Base-by-base conservation (phyloP, 192 early-diverging fungal species). In the Radiomyces spectabilis region DNA sequence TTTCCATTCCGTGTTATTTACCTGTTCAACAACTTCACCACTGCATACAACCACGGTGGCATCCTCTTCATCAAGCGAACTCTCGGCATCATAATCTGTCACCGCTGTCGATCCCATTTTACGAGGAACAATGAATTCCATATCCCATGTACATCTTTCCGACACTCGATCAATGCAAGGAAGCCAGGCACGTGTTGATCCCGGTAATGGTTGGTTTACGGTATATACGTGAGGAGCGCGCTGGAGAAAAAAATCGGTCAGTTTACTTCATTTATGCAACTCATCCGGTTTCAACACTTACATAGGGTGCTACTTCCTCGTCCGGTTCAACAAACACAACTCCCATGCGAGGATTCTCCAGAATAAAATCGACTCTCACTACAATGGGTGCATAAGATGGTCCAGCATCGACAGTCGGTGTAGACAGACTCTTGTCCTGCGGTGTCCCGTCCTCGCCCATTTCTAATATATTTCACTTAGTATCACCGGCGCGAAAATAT, bases 111-210 rank as follows among this genome's bases (percentile, higher is more conserved):
- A 63, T 32, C 50, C 57, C 57, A 72, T 64, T 51, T 51, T 47
- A 22, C 77, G 67, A 13, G 86, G 81, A 13, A 89, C 80, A 4
- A 80, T 79, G 44, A 83, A 84, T 29, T 83, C 77, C 58, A 93
- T 68, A 52, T 91, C 87, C 91, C 91, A 93, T 8, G 88, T 89
- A 21, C 76, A 81, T 47, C 82, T 55, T 25, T 83, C 83, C 25
- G 75, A 66, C 21, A 84, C 44, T 16, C 65, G 57, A 57, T 93
- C 89, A 33, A 90, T 53, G 46, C 89, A 93, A 12, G 91, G 91
- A 32, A 93, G 62, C 89, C 89, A 91, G 30, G 73, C 46, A 5
- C 91, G 78, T 5, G 87, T 78, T 16, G 69, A 68, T 7, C 89
- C 85, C 24, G 85, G 82, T 9, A 82, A 46, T 22, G 82, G 72